A percentile compares a stretch with the other conserved stretches of the same genome.
Conservation (phyloP, 73 alveolate genomes). For the Paramecium tetraurelia region DNA sequence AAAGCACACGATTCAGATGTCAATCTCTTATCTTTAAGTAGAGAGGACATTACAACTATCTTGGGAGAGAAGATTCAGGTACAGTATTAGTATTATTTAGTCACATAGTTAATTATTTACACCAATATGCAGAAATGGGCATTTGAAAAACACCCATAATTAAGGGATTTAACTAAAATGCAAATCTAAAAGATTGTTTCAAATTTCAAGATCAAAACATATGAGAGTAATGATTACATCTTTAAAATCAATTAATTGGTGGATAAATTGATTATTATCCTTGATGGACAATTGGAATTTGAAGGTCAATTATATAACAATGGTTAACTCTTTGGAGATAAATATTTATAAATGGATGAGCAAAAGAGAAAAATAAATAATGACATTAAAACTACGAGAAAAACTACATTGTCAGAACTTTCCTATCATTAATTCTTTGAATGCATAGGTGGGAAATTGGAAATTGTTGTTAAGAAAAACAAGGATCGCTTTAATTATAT, state of each 20-base stretch:
- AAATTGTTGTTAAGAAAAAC: slow-evolving; percentile 47
- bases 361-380: neutral
- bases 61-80: slow-evolving; percentile 65
- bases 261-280: slow-evolving; percentile 36
- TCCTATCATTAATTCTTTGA: neutral
- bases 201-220: slow-evolving; percentile 36
- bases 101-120: slow-evolving; percentile 46
- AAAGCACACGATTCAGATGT: slow-evolving; percentile 56
- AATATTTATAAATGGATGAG: slow-evolving; percentile 6
- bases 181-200: slow-evolving; percentile 50
- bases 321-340: slow-evolving; percentile 58
- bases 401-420: slow-evolving; percentile 42
- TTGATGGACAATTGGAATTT: slow-evolving; percentile 46
- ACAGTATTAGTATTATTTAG: neutral
- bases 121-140: slow-evolving; percentile 66
- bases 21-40: slow-evolving; percentile 45
- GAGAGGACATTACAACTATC: slow-evolving; percentile 56
- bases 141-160: slow-evolving; percentile 50
- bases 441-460: slow-evolving; percentile 61
- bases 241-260: neutral
- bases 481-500: neutral
- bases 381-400: slow-evolving; percentile 38
- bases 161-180: slow-evolving; percentile 55
- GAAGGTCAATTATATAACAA: slow-evolving; percentile 29
- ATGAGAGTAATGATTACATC: neutral